Evolutionary conservation across 2,329 filamentous ascomycete species (phyloP), one percentile per base, ranked within the genome.

Genomic region (Hymenoscyphus albidus): DNA sequence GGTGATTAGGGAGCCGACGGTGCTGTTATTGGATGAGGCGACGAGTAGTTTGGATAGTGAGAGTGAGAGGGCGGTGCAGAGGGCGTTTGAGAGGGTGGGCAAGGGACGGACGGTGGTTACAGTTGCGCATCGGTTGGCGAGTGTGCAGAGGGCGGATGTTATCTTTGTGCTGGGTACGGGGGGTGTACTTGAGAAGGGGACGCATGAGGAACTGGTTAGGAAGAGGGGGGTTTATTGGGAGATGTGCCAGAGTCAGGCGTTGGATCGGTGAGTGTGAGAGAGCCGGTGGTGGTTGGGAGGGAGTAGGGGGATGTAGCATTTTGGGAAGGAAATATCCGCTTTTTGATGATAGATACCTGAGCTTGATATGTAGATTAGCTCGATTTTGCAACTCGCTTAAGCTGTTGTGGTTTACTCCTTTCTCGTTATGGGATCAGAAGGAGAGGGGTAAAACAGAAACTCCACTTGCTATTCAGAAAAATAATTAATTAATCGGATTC

Each of bases 71-170:
- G 73, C 83, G 3, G 81, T 88, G 1, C 84, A 93, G 75, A 80
- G 79, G 0, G 89, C 89, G 0, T 86, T 93, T 72, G 88, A 92
- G 78, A 80, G 80, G 54, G 86, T 85, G 0, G 82, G 81, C 3
- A 80, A 81, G 68, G 84, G 83, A 2, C 91, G 90, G 66, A 87
- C 91, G 1, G 92, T 90, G 70, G 80, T 95, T 2, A 89, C 90
- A 2, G 90, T 95, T 12, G 91, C 91, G 1, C 91, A 94, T 74
- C 81, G 91, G 14, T 79, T 94, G 59, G 88, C 88, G 0, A 94
- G 89, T 13, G 87, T 93, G 22, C 90, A 91, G 75, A 89, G 93
- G 70, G 89, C 90, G 1, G 71, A 74, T 67, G 65, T 72, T 9
- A 73, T 74, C 61, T 74, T 73, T 57, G 72, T 73, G 35, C 56